Conservation (phyloP, 2,329 filamentous ascomycete species). For the Penicillium sp. region DNA sequence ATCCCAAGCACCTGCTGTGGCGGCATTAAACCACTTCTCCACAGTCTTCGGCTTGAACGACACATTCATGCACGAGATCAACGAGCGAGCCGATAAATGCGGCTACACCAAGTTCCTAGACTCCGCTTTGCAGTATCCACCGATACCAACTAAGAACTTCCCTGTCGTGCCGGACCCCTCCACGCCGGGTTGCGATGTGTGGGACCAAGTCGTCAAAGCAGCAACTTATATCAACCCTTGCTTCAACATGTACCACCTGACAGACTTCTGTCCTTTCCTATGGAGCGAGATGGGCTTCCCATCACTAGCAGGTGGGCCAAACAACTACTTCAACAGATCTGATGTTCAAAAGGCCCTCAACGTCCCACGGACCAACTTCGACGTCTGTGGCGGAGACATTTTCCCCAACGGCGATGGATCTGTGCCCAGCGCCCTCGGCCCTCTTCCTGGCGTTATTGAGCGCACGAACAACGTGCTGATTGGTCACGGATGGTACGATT, state of each 20-base stretch:
- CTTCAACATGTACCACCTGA: conserved; percentile 74
- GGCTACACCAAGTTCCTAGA: conserved; percentile 47
- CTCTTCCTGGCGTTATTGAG: conserved; percentile 71
- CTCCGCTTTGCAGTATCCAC: conserved; percentile 64
- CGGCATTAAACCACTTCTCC: conserved; percentile 44
- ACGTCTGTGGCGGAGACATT: conserved; percentile 40
- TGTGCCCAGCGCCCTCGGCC: conserved; percentile 31
- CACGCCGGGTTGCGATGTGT: conserved; percentile 58
- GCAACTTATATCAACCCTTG: conserved; percentile 67
- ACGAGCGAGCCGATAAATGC: conserved; percentile 43
- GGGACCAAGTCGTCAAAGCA: conserved; percentile 56
- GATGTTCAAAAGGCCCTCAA: conserved; percentile 70
- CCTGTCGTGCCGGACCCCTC: conserved; percentile 50
- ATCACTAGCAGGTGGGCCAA: conserved; percentile 63
- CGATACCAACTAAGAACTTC: conserved; percentile 54
- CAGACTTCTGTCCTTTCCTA: conserved; percentile 68
- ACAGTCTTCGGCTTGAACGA: conserved; percentile 46
- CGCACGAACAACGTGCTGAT: conserved; percentile 72
- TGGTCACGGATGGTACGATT: conserved; percentile 71
- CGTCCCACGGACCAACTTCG: conserved; percentile 50
- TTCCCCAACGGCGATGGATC: conserved; percentile 54
- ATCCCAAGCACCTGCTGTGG: conserved; percentile 36
- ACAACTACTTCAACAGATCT: conserved; percentile 68
- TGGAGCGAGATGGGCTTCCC: conserved; percentile 70
- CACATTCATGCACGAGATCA: conserved; percentile 41